Percentiles rank a stretch among this genome's conserved stretches.
Conservation (phyloP, 2,329 filamentous ascomycete genomes). For the Claviceps spartinae region DNA sequence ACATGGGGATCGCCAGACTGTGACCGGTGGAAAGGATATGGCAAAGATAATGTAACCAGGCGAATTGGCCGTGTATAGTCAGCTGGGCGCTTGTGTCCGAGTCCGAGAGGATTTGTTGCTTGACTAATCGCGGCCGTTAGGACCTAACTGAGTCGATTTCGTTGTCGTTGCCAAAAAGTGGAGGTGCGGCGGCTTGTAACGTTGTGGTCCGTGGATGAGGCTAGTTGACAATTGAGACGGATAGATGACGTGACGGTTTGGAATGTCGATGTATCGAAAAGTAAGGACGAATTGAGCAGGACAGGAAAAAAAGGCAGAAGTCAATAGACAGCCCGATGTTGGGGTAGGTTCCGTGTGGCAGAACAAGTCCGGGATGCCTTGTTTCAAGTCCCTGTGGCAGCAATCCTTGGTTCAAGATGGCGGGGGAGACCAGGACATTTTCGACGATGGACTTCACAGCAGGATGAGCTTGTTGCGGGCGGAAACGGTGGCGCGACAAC, state of each 20-base stretch:
- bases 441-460: not conserved
- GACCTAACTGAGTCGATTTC: not conserved
- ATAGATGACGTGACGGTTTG: not conserved
- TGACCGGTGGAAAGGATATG: not conserved
- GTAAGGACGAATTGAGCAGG: not conserved
- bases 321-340: not conserved
- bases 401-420: constrained; percentile 7
- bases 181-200: not conserved
- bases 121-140: not conserved
- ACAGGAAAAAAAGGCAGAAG: not conserved
- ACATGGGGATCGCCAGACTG: constrained; percentile 19
- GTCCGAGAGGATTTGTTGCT: not conserved
- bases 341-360: constrained; percentile 1
- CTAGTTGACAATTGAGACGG: not conserved
- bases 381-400: constrained; percentile 10
- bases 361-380: constrained; percentile 2
- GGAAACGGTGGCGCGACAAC: too few relatives aligned
- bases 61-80: not conserved
- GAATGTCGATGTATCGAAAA: not conserved
- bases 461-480: too few relatives aligned
- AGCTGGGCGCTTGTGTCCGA: not conserved
- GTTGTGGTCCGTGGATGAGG: not conserved
- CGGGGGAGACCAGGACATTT: constrained; percentile 7
- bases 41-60: not conserved
- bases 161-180: not conserved